phyloP scores from a whole-genome alignment of 495 filamentous ascomycete species.

The Aspergillus bridgeri region DNA sequence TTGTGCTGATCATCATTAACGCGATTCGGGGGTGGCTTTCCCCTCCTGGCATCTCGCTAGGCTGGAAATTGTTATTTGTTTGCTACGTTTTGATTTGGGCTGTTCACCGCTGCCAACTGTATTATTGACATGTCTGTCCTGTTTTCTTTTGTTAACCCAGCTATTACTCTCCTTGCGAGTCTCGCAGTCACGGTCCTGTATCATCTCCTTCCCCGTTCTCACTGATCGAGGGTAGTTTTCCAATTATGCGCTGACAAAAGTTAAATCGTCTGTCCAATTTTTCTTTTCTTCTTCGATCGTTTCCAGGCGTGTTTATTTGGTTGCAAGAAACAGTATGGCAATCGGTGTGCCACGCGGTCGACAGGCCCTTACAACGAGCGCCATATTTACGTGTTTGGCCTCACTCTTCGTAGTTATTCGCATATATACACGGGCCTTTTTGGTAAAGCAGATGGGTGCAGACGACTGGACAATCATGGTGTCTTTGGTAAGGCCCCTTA shows the following conservation, averaged over 20 bases:
- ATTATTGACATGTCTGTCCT: background rate
- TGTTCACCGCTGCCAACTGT: background rate
- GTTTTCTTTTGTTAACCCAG: no score
- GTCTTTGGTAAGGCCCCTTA: conserved; percentile 22
- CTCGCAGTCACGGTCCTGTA: background rate
- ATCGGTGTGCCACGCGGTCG: conserved; percentile 27
- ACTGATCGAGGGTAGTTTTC: background rate
- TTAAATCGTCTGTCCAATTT: background rate
- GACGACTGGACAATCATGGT: conserved; percentile 43
- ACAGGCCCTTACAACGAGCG: conserved; percentile 28
- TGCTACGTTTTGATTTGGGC: background rate
- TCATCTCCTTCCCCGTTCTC: background rate
- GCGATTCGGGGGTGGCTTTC: background rate
- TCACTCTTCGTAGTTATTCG: conserved; percentile 28
- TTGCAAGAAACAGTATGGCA: conserved; percentile 23
- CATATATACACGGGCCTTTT: conserved; percentile 51
- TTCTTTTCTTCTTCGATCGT: background rate
- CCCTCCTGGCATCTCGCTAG: background rate
- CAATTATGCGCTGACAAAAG: background rate
- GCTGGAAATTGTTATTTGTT: background rate
- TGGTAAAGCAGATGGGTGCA: conserved; percentile 56
- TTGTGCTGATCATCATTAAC: background rate
- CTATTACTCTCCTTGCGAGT: background rate
- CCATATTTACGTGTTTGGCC: conserved; percentile 31
- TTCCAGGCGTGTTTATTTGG: background rate